Conservation (phyloP, 73 alveolate species). For the Strombidium stylifer region DNA sequence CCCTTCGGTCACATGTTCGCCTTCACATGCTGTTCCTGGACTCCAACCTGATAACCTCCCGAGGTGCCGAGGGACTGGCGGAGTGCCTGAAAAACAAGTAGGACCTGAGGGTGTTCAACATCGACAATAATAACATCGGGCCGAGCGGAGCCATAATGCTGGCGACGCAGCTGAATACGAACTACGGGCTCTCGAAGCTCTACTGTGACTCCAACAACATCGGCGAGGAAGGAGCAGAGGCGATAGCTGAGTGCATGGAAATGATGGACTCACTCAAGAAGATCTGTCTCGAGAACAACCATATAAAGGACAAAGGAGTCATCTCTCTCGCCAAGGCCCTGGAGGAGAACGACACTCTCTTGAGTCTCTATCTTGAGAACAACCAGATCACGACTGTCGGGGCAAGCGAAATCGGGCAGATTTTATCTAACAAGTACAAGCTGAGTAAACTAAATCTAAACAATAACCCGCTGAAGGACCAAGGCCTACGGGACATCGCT, state of each 20-base stretch:
- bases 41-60: slow-evolving; percentile 38
- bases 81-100: slow-evolving; percentile 54
- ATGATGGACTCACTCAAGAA: slow-evolving; percentile 48
- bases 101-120: slow-evolving; percentile 52
- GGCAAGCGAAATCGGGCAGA: slow-evolving; percentile 20
- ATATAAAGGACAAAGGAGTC: slow-evolving; percentile 34
- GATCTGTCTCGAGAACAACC: slow-evolving; percentile 53
- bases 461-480: slow-evolving; percentile 34
- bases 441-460: slow-evolving; percentile 25
- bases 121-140: slow-evolving; percentile 62
- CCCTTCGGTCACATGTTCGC: slow-evolving; percentile 60
- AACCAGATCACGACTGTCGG: slow-evolving; percentile 37
- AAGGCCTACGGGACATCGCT: slow-evolving; percentile 13
- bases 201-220: slow-evolving; percentile 51
- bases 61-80: slow-evolving; percentile 58
- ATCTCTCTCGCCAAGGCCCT: slow-evolving; percentile 6
- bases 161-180: slow-evolving; percentile 40
- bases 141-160: slow-evolving; percentile 43
- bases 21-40: slow-evolving; percentile 63
- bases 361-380: slow-evolving; percentile 36
- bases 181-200: slow-evolving; percentile 47
- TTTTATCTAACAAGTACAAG: slow-evolving; percentile 26
- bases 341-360: slow-evolving; percentile 42
- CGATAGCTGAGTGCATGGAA: slow-evolving; percentile 44
- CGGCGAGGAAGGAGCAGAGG: slow-evolving; percentile 64